Conservation (phyloP, 768 basidiomycete genomes). For the Agrocybe praecox region DNA sequence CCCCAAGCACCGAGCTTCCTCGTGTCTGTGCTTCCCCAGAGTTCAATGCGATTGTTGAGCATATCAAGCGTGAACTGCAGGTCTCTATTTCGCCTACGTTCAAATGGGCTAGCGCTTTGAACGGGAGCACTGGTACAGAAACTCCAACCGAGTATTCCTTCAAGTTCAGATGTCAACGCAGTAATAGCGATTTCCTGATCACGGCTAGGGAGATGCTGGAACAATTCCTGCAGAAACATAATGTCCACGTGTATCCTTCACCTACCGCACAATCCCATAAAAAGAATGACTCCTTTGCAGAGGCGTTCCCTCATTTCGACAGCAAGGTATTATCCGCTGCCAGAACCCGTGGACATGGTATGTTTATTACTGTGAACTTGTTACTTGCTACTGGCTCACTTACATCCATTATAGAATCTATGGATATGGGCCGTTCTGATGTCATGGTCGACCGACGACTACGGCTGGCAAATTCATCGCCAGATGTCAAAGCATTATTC, state of each 20-base stretch:
- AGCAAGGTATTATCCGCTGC: conserved; percentile 89
- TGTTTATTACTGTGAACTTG: conserved; percentile 15
- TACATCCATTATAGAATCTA: conserved; percentile 56
- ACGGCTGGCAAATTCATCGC: conserved; percentile 86
- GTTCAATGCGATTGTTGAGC: conserved; percentile 83
- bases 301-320: conserved; percentile 96
- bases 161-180: conserved; percentile 94
- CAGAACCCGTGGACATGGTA: conserved; percentile 65
- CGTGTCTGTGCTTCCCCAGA: conserved; percentile 78
- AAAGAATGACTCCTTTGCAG: conserved; percentile 90
- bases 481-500: conserved; percentile 95
- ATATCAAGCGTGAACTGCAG: conserved; percentile 92
- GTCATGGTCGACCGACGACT: conserved; percentile 73
- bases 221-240: conserved; percentile 84
- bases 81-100: conserved; percentile 87
- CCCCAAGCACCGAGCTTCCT: conserved; percentile 79
- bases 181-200: conserved; percentile 90
- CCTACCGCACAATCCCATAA: conserved; percentile 80
- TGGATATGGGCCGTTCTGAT: conserved; percentile 74
- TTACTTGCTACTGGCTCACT: conserved; percentile 3
- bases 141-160: conserved; percentile 82
- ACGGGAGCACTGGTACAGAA: conserved; percentile 51
- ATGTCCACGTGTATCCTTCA: conserved; percentile 81
- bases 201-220: conserved; percentile 92
- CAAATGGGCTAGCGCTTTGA: conserved; percentile 49